A percentile compares a stretch with the other conserved stretches of the same genome.
Conservation (phyloP, 2,329 filamentous ascomycete species). For the Stemphylium vesicarium region DNA sequence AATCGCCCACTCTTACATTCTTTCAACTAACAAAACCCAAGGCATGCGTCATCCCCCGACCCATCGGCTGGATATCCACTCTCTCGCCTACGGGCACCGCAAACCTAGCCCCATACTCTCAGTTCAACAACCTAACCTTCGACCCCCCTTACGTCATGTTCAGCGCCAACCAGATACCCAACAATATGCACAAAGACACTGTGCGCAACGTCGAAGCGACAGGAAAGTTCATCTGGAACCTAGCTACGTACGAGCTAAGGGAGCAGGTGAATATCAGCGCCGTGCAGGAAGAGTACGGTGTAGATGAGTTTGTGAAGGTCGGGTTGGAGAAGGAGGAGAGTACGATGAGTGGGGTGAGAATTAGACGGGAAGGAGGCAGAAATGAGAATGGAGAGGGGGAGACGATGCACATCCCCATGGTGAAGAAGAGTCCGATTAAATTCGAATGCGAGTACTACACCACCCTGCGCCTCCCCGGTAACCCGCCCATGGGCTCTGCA, state of each 20-base stretch:
- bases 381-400: background rate
- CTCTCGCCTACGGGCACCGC: conserved; percentile 54
- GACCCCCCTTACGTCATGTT: conserved; percentile 70
- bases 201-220: conserved; percentile 63
- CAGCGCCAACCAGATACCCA: conserved; percentile 61
- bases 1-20: background rate
- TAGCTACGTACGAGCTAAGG: conserved; percentile 63
- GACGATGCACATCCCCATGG: conserved; percentile 56
- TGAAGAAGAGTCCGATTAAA: conserved; percentile 60
- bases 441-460: conserved; percentile 65
- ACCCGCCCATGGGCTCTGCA: conserved; percentile 63
- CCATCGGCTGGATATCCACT: conserved; percentile 69
- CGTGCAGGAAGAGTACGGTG: conserved; percentile 55
- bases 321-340: conserved; percentile 58
- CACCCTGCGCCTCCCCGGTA: conserved; percentile 62
- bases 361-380: background rate
- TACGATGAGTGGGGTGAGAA: conserved; percentile 40
- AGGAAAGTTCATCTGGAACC: conserved; percentile 65
- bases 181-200: conserved; percentile 60
- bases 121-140: conserved; percentile 70
- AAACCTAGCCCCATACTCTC: conserved; percentile 66
- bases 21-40: conserved; percentile 23
- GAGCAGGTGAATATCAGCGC: conserved; percentile 63
- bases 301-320: conserved; percentile 63
- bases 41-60: conserved; percentile 65